These are phyloP conservation scores for Hanseniaspora osmophila DNA, from an alignment of 805 yeast species.

Conservation along the genomic window DNA sequence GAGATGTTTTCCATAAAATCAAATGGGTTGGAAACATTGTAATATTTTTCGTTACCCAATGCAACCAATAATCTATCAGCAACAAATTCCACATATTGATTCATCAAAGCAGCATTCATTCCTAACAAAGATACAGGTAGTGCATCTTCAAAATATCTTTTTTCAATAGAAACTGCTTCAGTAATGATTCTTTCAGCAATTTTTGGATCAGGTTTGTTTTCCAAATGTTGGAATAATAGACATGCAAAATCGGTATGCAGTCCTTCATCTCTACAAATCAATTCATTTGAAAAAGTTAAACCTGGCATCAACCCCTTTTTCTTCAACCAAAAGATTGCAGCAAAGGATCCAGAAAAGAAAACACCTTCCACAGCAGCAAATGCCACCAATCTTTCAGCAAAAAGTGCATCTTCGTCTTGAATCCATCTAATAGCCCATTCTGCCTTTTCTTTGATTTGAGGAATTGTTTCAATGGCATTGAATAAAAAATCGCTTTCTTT, in stretches of 20 bases:
- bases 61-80: conserved; percentile 92
- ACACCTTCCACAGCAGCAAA: conserved; percentile 98
- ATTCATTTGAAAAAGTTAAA: conserved; percentile 90
- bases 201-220: conserved; percentile 69
- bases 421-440: conserved; percentile 99
- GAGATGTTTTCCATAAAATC: conserved; percentile 99
- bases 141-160: conserved; percentile 89
- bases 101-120: conserved; percentile 88
- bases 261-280: conserved; percentile 97
- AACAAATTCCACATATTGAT: conserved; percentile 93
- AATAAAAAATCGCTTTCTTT: conserved; percentile 80
- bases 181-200: conserved; percentile 78
- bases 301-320: conserved; percentile 99
- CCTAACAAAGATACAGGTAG: conserved; percentile 87
- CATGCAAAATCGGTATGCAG: conserved; percentile 98
- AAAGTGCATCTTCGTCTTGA: conserved; percentile 70
- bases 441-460: conserved; percentile 93
- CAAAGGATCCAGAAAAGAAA: conserved; percentile 95
- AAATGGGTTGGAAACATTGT: conserved; percentile 84
- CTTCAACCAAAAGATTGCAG: conserved; percentile 96
- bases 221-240: conserved; percentile 79
- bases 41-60: conserved; percentile 79
- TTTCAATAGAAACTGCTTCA: conserved; percentile 91
- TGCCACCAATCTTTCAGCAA: conserved; percentile 92
- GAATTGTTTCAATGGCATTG: conserved; percentile 92